Evolutionary conservation across 2,329 filamentous ascomycete species (phyloP).

Genomic region (Cordyceps cicadae): DNA sequence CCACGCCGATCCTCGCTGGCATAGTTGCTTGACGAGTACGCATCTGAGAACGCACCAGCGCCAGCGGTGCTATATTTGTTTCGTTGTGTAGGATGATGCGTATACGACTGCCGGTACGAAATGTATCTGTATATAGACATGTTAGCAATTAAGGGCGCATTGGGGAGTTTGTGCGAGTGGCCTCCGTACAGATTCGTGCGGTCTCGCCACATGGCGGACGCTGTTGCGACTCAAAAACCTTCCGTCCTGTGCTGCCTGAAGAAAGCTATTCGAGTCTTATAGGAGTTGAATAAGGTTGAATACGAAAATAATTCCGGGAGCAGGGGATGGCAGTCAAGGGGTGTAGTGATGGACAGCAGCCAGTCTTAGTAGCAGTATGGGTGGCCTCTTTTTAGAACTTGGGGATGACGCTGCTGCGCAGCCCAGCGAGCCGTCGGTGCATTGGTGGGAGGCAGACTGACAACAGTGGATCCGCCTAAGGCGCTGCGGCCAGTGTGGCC

Average conservation of each 20-base stretch:
- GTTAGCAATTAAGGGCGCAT: slow-evolving; percentile 18
- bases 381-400: slow-evolving; percentile 1
- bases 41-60: slow-evolving; percentile 50
- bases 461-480: background rate
- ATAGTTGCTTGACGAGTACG: slow-evolving; percentile 41
- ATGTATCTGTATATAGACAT: slow-evolving; percentile 60
- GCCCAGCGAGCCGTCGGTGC: background rate
- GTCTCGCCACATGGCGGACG: slow-evolving; percentile 92
- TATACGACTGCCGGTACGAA: slow-evolving; percentile 97
- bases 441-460: background rate
- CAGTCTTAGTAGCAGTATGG: background rate
- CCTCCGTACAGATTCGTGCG: slow-evolving; percentile 83
- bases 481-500: background rate
- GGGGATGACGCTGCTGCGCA: slow-evolving; percentile 5
- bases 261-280: background rate
- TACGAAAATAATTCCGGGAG: background rate
- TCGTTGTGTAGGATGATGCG: slow-evolving; percentile 86
- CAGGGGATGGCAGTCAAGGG: background rate
- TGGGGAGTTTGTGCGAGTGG: background rate
- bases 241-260: background rate
- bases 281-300: background rate
- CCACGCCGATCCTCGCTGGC: slow-evolving; percentile 56
- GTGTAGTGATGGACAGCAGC: background rate
- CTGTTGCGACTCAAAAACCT: slow-evolving; percentile 13
- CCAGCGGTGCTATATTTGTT: slow-evolving; percentile 55